A percentile compares a stretch with the other conserved stretches of the same genome.
phyloP scores from a whole-genome alignment of 768 basidiomycete species.

The Daedaleopsis nitida region DNA sequence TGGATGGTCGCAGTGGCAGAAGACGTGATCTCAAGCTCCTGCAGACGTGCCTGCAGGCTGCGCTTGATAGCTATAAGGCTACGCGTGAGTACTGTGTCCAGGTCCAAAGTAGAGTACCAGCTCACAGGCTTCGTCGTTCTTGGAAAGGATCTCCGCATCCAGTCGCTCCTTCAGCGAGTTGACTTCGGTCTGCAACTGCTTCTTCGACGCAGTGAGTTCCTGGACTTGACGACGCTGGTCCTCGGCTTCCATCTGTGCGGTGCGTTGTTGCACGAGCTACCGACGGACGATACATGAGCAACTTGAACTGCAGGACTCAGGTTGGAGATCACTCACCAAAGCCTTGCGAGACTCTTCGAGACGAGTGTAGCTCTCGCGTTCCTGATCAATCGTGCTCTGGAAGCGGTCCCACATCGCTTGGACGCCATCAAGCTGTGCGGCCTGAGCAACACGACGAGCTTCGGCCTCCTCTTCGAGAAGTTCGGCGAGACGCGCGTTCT shows the following conservation, averaged over 20 bases:
- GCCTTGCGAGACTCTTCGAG: conserved; percentile 74
- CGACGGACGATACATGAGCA: background rate
- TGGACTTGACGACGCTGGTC: conserved; percentile 61
- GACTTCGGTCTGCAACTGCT: conserved; percentile 58
- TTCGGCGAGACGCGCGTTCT: conserved; percentile 56
- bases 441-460: conserved; percentile 60
- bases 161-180: conserved; percentile 55
- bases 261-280: conserved; percentile 68
- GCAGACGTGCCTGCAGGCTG: conserved; percentile 57
- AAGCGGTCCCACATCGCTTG: conserved; percentile 70
- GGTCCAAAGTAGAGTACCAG: background rate
- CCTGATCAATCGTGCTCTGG: conserved; percentile 56
- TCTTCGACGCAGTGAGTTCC: conserved; percentile 58
- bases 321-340: conserved; percentile 46
- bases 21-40: conserved; percentile 63
- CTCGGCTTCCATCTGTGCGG: conserved; percentile 65
- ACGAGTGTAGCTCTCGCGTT: conserved; percentile 62
- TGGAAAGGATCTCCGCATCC: conserved; percentile 51
- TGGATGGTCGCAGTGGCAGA: conserved; percentile 62
- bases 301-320: background rate
- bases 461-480: conserved; percentile 64
- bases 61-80: conserved; percentile 53
- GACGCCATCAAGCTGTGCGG: conserved; percentile 63
- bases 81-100: conserved; percentile 1
- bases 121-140: conserved; percentile 62